These are phyloP conservation scores for Hypoxylon sp. DNA, from an alignment of 2,329 filamentous ascomycete genomes.

Conservation along the genomic window DNA sequence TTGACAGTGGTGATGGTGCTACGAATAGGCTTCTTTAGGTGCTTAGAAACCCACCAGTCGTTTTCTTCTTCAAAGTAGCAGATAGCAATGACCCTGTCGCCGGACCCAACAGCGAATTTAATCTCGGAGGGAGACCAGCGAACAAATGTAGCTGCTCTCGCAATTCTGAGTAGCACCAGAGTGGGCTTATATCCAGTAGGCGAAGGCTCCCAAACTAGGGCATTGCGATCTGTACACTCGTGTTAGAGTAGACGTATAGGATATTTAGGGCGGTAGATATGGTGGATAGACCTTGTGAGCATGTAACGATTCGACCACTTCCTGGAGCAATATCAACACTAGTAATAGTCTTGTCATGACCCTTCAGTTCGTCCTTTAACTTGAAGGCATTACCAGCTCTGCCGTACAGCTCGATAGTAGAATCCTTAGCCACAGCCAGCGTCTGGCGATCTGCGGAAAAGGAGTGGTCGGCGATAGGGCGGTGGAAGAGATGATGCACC, in stretches of 20 bases:
- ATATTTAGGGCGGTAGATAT: slow-evolving; percentile 5
- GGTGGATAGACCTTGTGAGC: slow-evolving; percentile 78
- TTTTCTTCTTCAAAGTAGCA: slow-evolving; percentile 99
- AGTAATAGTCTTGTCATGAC: slow-evolving; percentile 96
- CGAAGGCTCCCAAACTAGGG: slow-evolving; percentile 97
- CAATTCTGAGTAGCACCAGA: slow-evolving; percentile 94
- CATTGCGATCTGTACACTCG: slow-evolving; percentile 79
- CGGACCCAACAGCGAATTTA: slow-evolving; percentile 97
- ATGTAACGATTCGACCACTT: slow-evolving; percentile 94
- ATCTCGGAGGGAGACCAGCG: slow-evolving; percentile 96
- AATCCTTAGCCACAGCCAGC: slow-evolving; percentile 90
- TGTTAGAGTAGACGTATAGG: slow-evolving; percentile 23
- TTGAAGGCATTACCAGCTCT: slow-evolving; percentile 77
- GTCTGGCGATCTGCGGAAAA: slow-evolving; percentile 92
- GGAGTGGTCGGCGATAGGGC: slow-evolving; percentile 95
- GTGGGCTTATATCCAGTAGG: slow-evolving; percentile 94
- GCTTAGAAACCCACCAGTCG: slow-evolving; percentile 99
- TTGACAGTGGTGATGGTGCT: slow-evolving; percentile 94
- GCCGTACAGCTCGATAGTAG: slow-evolving; percentile 86
- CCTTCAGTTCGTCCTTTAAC: slow-evolving; percentile 90
- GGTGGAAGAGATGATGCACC: slow-evolving; percentile 96
- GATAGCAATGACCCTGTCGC: slow-evolving; percentile 91
- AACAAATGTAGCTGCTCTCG: slow-evolving; percentile 94
- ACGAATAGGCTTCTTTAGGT: slow-evolving; percentile 98
- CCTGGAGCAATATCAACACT: slow-evolving; percentile 93